Base-by-base conservation (phyloP, 805 yeast genomes). In the Torulaspora gathmanii region DNA sequence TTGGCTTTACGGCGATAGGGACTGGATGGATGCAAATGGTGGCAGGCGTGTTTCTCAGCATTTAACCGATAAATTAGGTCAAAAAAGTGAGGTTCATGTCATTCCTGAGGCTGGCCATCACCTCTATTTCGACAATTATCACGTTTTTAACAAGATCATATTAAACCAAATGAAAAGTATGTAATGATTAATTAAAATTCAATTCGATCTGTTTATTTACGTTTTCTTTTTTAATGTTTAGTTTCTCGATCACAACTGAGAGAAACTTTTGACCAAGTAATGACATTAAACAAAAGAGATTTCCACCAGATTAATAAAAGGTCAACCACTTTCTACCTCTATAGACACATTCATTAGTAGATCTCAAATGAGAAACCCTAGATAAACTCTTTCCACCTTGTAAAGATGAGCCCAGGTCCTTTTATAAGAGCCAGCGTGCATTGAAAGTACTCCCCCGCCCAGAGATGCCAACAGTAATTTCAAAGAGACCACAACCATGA, bases 1-100 rank as follows among this genome's bases (percentile, higher is more conserved):
- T 5, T 93, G 98, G 97, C 68, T 84, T 52, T 91, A 91, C 55
- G 99, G 99, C 1, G 82, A 80, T 50, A 64, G 70, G 15, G 86
- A 80, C 58, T 84, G 91, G 90, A 80, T 81, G 78, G 76, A 76
- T 51, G 57, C 64, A 8, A 61, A 63, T 30, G 73, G 74, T 26
- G 78, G 74, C 0, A 37, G 55, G 4, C 50, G 61, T n/a, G 59
- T 68, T 20, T 56, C 64, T 1, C 52, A 61, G 20, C 53, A 52
- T 17, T 50, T 71, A 36, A 51, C 39, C 16, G 48, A 53, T 5
- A 39, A 53, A 1, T 40, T 47, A 7, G 52, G 51, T 11, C 53
- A 56, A 0, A 57, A 56, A 16, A 60, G 70, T 44, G 61, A 59
- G 16, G 72, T 76, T 5, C 50, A 63, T 20, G 66, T 69, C 37